These are phyloP conservation scores for Monilinia polystroma DNA, from an alignment of 2,329 filamentous ascomycete species.

Conservation along the genomic window DNA sequence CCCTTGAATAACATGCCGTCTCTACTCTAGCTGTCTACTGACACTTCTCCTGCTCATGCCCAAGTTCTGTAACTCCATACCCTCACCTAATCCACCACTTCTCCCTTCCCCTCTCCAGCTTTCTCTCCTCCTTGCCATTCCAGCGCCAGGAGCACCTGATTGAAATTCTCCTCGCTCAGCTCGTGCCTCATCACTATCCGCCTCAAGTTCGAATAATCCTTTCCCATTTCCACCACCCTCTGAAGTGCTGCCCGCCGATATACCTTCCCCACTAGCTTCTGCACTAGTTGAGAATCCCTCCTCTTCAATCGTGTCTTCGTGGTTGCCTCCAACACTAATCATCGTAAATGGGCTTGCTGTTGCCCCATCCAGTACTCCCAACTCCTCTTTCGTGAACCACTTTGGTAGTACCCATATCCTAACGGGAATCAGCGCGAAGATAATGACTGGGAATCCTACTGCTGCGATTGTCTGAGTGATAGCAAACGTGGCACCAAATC, in stretches of 20 bases:
- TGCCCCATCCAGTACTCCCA: slow-evolving; percentile 55
- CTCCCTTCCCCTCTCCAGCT: slow-evolving; percentile 28
- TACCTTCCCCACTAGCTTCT: slow-evolving; percentile 24
- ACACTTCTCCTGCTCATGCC: slow-evolving; percentile 34
- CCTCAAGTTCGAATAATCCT: slow-evolving; percentile 22
- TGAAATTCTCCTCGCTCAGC: slow-evolving; percentile 34
- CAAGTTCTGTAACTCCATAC: slow-evolving; percentile 27
- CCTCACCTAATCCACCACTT: slow-evolving; percentile 25
- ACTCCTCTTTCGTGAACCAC: slow-evolving; percentile 36
- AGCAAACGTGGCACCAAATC: slow-evolving; percentile 76
- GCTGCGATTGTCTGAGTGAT: slow-evolving; percentile 82
- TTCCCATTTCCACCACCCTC: slow-evolving; percentile 28
- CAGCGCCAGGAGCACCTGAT: background rate
- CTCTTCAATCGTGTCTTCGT: slow-evolving; percentile 40
- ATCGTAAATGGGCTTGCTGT: slow-evolving; percentile 54
- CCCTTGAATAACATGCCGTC: background rate
- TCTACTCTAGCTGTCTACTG: slow-evolving; percentile 33
- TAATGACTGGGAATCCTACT: slow-evolving; percentile 66
- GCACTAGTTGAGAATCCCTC: slow-evolving; percentile 23
- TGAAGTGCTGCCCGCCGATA: slow-evolving; percentile 28
- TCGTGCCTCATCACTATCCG: slow-evolving; percentile 27
- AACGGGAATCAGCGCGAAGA: slow-evolving; percentile 34
- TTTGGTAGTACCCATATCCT: slow-evolving; percentile 44
- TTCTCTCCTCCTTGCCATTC: slow-evolving; percentile 18
- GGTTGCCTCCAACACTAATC: slow-evolving; percentile 38